Percentiles rank a stretch among this genome's conserved stretches.
Conservation (phyloP, 768 basidiomycete species). For the Cyclocybe cylindracea region DNA sequence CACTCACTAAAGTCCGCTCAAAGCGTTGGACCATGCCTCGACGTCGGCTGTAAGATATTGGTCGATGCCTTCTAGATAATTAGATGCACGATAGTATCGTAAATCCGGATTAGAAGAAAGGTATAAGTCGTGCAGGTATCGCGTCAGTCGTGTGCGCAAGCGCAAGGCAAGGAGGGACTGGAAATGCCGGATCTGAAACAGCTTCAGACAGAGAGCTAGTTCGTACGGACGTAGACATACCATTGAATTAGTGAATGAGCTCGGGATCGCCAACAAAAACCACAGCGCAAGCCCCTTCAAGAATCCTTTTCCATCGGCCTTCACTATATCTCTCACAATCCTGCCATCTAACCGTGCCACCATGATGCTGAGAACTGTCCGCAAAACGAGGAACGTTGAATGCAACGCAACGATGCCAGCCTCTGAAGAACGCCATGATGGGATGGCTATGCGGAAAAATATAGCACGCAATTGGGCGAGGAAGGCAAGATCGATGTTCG, state of each 20-base stretch:
- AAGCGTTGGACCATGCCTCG: slow-evolving; percentile 82
- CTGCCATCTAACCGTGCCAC: slow-evolving; percentile 89
- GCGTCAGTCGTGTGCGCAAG: slow-evolving; percentile 83
- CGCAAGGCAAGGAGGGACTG: slow-evolving; percentile 84
- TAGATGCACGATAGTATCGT: slow-evolving; percentile 61
- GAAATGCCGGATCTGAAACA: slow-evolving; percentile 75
- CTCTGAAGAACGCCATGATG: slow-evolving; percentile 68
- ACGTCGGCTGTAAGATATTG: slow-evolving; percentile 95
- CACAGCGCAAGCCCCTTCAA: slow-evolving; percentile 79
- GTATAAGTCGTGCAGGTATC: slow-evolving; percentile 92
- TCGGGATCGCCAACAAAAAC: slow-evolving; percentile 90
- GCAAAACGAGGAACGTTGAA: slow-evolving; percentile 80
- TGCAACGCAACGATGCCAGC: slow-evolving; percentile 73
- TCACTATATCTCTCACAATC: slow-evolving; percentile 87
- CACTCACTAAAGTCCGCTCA: slow-evolving; percentile 85
- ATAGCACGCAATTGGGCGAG: slow-evolving; percentile 74
- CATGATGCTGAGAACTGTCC: slow-evolving; percentile 85
- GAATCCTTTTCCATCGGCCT: slow-evolving; percentile 84
- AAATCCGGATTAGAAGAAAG: slow-evolving; percentile 73
- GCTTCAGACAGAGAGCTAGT: not conserved
- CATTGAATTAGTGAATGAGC: slow-evolving; percentile 96
- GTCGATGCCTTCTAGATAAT: slow-evolving; percentile 72
- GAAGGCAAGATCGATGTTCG: slow-evolving; percentile 70
- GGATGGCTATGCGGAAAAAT: slow-evolving; percentile 66
- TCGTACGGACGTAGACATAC: slow-evolving; percentile 34